Conservation (phyloP, 179 eudicot species). For the Silene coronaria region DNA sequence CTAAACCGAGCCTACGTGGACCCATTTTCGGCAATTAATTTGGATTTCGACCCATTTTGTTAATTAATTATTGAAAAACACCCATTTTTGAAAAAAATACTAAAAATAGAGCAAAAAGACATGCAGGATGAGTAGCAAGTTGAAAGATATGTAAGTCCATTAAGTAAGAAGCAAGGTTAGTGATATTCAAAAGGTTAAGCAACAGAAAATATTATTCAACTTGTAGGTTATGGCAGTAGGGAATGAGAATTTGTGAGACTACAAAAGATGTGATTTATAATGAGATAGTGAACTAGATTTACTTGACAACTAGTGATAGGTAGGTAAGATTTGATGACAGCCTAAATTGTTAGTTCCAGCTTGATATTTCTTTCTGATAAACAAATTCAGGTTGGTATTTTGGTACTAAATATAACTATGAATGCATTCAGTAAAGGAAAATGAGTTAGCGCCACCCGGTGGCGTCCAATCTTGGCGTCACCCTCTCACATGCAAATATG, state of each 20-base stretch:
- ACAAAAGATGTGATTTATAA: not conserved
- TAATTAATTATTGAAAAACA: no score
- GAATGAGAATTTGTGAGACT: not conserved
- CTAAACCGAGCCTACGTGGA: no score
- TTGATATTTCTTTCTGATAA: not conserved
- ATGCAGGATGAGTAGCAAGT: not conserved
- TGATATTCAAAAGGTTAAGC: not conserved
- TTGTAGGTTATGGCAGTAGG: not conserved
- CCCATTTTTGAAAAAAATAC: no score
- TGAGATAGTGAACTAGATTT: no score
- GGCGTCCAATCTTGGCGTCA: no score
- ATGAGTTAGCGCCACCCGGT: no score
- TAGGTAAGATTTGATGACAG: not conserved
- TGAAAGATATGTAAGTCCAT: not conserved
- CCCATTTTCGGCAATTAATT: no score
- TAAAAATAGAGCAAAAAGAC: not conserved
- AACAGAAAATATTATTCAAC: not conserved
- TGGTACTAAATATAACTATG: not conserved
- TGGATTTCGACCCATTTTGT: no score
- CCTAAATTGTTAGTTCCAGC: not conserved
- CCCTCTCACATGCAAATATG: no score
- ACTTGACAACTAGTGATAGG: no score
- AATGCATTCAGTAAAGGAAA: no score
- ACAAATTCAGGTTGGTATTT: not conserved
- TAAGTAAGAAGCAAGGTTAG: not conserved